Conservation (phyloP, 192 early-diverging fungal species). For the Backusella parvicylindrica region DNA sequence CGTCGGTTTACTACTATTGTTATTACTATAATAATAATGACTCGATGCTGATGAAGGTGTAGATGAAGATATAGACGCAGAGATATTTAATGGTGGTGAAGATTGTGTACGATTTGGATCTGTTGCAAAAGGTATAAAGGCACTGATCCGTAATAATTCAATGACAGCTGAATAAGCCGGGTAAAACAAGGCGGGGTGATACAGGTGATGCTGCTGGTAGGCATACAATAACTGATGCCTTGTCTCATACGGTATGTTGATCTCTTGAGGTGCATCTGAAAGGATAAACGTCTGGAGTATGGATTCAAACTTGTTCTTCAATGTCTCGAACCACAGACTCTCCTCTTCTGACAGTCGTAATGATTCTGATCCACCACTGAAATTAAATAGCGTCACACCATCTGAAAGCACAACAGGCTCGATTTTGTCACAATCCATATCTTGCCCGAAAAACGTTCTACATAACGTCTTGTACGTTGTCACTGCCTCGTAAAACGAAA, state of each 20-base stretch:
- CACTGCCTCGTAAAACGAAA: conserved; percentile 32
- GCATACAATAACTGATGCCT: conserved; percentile 28
- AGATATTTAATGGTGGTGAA: background rate
- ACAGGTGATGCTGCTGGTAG: conserved; percentile 12
- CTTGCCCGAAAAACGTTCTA: conserved; percentile 7
- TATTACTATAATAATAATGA: background rate
- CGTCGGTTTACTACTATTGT: background rate
- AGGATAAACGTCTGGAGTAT: conserved; percentile 31
- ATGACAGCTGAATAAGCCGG: conserved; percentile 11
- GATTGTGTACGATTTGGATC: background rate
- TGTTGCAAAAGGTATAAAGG: conserved; percentile 21
- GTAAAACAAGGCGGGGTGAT: conserved; percentile 32
- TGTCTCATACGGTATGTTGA: conserved; percentile 34
- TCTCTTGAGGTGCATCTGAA: conserved; percentile 27
- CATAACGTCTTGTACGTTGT: conserved; percentile 24
- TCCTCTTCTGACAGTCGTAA: conserved; percentile 1
- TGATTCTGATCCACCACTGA: background rate
- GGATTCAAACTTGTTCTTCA: conserved; percentile 23
- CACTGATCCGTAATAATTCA: conserved; percentile 32
- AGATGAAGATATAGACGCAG: background rate
- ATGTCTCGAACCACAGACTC: conserved; percentile 14
- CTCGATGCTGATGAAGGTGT: background rate
- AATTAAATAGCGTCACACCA: background rate
- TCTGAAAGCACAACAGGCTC: background rate
- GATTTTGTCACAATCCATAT: background rate